phyloP scores from a whole-genome alignment of 2,329 filamentous ascomycete species.

The Phialocephala sp. region DNA sequence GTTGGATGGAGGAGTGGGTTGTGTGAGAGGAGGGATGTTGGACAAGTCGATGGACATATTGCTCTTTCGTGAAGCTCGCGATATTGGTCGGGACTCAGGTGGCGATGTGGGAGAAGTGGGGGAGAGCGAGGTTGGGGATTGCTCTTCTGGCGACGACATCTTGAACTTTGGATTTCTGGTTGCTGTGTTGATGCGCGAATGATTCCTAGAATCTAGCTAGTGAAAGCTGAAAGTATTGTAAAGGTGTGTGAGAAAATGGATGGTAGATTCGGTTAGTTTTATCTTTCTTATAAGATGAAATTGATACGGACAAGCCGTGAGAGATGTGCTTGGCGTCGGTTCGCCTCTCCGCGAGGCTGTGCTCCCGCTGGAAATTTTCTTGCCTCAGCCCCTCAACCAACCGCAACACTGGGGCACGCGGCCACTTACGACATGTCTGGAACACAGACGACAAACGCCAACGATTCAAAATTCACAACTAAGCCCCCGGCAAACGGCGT shows the following conservation, averaged over 20 bases:
- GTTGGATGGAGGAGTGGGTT: slow-evolving; percentile 79
- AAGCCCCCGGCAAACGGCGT: slow-evolving; percentile 7
- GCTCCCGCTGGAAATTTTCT: slow-evolving; percentile 16
- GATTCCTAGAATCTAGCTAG: background rate
- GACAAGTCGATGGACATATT: slow-evolving; percentile 75
- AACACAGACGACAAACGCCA: background rate
- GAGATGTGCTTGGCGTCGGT: slow-evolving; percentile 17
- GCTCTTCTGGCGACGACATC: slow-evolving; percentile 17
- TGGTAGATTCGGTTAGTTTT: slow-evolving; percentile 8
- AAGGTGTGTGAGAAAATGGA: background rate
- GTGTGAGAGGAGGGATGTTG: slow-evolving; percentile 69
- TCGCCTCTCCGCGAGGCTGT: slow-evolving; percentile 20
- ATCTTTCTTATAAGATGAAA: slow-evolving; percentile 16
- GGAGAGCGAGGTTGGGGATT: slow-evolving; percentile 3
- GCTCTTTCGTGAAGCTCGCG: slow-evolving; percentile 40
- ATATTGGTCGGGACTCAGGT: slow-evolving; percentile 36
- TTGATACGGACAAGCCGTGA: slow-evolving; percentile 14
- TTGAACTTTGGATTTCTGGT: slow-evolving; percentile 5
- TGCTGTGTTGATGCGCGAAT: background rate
- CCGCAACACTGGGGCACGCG: slow-evolving; percentile 16
- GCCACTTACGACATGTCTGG: slow-evolving; percentile 16
- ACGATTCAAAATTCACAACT: background rate
- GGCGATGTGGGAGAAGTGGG: slow-evolving; percentile 33
- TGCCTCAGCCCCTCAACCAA: slow-evolving; percentile 22
- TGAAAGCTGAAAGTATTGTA: background rate